Evolutionary conservation across 345 rosid species (phyloP).

Genomic region (Limnanthes douglasii): DNA sequence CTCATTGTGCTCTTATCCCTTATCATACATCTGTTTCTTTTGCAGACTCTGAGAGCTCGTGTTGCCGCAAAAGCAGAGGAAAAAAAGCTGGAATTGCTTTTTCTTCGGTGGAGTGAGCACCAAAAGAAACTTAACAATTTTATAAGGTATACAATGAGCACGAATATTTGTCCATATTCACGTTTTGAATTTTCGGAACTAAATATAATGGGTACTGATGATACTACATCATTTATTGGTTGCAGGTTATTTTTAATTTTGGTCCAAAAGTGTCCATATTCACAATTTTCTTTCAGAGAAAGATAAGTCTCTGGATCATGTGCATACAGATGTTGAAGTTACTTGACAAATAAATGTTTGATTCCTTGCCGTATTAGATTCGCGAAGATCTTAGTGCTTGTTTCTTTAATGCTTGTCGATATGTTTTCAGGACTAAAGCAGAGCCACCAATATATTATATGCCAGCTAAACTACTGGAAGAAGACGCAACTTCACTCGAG

Average conservation of each 20-base stretch:
- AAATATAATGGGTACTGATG: slow-evolving; percentile 8
- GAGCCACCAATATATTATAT: slow-evolving; percentile 78
- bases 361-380: slow-evolving; percentile 23
- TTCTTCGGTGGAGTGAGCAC: slow-evolving; percentile 95
- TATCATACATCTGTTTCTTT: background rate
- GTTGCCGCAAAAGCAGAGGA: slow-evolving; percentile 94
- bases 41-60: slow-evolving; percentile 82
- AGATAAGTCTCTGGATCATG: slow-evolving; percentile 90
- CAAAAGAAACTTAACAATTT: slow-evolving; percentile 76
- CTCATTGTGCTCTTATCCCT: slow-evolving; percentile 8
- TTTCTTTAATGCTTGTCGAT: slow-evolving; percentile 15
- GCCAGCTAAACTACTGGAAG: slow-evolving; percentile 50
- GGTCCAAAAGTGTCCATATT: slow-evolving; percentile 99
- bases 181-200: no score
- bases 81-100: slow-evolving; percentile 89
- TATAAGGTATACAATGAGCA: slow-evolving; percentile 95
- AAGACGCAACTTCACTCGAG: slow-evolving; percentile 31
- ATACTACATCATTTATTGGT: slow-evolving; percentile 3
- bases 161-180: no score
- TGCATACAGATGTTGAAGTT: slow-evolving; percentile 42
- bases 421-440: slow-evolving; percentile 66
- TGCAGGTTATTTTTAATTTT: slow-evolving; percentile 98
- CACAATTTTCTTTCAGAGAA: slow-evolving; percentile 85
- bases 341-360: slow-evolving; percentile 15
- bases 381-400: slow-evolving; percentile 7